These are phyloP conservation scores for Brettanomyces naardenensis DNA, from an alignment of 805 yeast genomes.

Conservation along the genomic window DNA sequence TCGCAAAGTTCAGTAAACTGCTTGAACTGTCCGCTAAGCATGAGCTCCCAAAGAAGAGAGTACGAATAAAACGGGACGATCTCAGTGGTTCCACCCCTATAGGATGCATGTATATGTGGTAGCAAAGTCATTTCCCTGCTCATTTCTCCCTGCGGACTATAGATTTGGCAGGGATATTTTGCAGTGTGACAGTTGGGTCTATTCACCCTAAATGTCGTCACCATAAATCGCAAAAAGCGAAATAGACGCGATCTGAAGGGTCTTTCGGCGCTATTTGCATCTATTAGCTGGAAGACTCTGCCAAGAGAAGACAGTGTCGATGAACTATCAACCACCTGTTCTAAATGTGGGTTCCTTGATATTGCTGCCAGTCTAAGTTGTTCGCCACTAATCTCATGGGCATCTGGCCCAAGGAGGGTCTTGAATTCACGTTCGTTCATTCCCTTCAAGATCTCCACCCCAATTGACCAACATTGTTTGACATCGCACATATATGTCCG, in stretches of 20 bases:
- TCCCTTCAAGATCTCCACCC: constrained; percentile 41
- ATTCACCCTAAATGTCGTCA: not conserved
- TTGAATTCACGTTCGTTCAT: constrained; percentile 19
- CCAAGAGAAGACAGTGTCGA: too few species aligned
- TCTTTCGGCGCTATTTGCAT: constrained; percentile 1
- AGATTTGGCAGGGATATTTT: constrained; percentile 1
- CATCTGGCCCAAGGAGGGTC: not conserved
- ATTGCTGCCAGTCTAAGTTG: not conserved
- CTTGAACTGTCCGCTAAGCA: constrained; percentile 28
- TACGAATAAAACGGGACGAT: constrained; percentile 34
- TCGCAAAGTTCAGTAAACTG: constrained; percentile 29
- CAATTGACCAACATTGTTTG: constrained; percentile 55
- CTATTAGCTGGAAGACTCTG: not conserved
- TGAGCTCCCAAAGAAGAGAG: constrained; percentile 34
- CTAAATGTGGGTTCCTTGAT: not conserved
- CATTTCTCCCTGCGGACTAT: not conserved
- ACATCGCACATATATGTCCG: constrained; percentile 44
- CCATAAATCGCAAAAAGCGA: not conserved
- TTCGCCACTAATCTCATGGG: not conserved
- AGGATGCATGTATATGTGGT: constrained; percentile 1
- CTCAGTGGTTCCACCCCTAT: constrained; percentile 28
- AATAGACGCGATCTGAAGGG: constrained; percentile 1
- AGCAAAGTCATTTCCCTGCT: not conserved
- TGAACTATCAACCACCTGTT: not conserved
- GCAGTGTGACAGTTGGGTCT: not conserved